phyloP scores from a whole-genome alignment of 129 eudicot genomes.

The Ambrosia artemisiifolia region DNA sequence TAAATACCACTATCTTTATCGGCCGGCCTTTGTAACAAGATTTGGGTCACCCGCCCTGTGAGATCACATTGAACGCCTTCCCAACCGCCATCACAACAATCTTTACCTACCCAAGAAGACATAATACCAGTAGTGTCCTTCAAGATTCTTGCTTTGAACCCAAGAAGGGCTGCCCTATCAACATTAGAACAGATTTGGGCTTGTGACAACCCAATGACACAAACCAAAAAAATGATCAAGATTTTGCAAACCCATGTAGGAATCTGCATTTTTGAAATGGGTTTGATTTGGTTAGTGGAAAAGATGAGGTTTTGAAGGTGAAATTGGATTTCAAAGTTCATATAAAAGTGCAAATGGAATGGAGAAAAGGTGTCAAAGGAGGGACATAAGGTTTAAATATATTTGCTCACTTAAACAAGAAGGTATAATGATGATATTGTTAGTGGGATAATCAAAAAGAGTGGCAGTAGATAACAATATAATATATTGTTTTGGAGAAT shows the following conservation, averaged over 20 bases:
- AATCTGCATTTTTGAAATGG: slow-evolving; percentile 56
- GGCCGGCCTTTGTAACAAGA: slow-evolving; percentile 59
- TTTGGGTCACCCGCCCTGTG: slow-evolving; percentile 61
- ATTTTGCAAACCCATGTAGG: slow-evolving; percentile 43
- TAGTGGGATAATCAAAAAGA: slow-evolving; percentile 25
- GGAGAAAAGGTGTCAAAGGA: slow-evolving; percentile 12
- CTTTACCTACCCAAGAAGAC: slow-evolving; percentile 67
- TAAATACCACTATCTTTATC: slow-evolving; percentile 32
- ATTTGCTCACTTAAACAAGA: slow-evolving; percentile 56
- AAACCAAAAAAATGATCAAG: slow-evolving; percentile 32
- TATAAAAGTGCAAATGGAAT: slow-evolving; percentile 6
- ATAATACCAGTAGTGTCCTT: slow-evolving; percentile 71
- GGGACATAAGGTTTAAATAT: slow-evolving; percentile 25
- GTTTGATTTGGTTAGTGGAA: slow-evolving; percentile 29
- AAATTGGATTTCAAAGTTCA: slow-evolving; percentile 23
- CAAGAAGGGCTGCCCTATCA: slow-evolving; percentile 81
- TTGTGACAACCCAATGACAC: slow-evolving; percentile 24
- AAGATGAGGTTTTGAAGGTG: slow-evolving; percentile 13
- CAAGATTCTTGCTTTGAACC: slow-evolving; percentile 60
- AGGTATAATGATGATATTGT: slow-evolving; percentile 69
- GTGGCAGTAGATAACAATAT: slow-evolving; percentile 29
- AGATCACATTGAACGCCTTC: slow-evolving; percentile 76
- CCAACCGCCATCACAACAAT: slow-evolving; percentile 88
- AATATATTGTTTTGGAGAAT: slow-evolving; percentile 39
- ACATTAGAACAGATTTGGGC: slow-evolving; percentile 39